A percentile compares a stretch with the other conserved stretches of the same genome.
phyloP scores from a whole-genome alignment of 352 stramenopile species.

The Thalassiosira livingstoniorum region DNA sequence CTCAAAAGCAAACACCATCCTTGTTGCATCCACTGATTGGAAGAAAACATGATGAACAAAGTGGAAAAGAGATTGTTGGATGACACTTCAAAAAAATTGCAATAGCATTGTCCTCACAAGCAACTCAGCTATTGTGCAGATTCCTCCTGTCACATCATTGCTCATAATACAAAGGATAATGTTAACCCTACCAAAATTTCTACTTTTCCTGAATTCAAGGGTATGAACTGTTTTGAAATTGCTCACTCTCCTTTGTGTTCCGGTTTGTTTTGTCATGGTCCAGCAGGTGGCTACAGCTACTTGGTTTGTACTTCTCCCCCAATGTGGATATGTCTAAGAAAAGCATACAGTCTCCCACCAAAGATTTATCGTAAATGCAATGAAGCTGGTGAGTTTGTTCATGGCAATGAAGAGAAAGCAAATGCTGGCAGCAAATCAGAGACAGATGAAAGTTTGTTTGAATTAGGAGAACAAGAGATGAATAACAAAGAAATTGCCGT shows the following conservation, averaged over 20 bases:
- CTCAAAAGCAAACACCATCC: too few species aligned
- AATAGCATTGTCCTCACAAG: background rate
- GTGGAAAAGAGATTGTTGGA: background rate
- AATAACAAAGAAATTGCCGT: background rate
- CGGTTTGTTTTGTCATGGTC: background rate
- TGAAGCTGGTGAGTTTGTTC: background rate
- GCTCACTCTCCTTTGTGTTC: background rate
- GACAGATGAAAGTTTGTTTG: background rate
- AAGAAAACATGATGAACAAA: background rate
- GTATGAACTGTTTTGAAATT: slow-evolving; percentile 36
- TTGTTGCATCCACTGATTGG: too few species aligned
- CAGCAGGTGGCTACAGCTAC: background rate
- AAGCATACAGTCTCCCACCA: background rate
- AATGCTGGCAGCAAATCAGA: background rate
- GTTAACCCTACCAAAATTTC: background rate
- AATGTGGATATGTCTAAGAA: background rate
- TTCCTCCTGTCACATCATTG: background rate
- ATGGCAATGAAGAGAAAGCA: background rate
- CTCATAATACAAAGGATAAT: background rate
- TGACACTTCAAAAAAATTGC: background rate
- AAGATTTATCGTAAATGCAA: background rate
- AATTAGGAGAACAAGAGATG: background rate
- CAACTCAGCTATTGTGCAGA: background rate
- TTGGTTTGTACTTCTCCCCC: background rate
- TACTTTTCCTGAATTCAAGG: background rate